A percentile compares a stretch with the other conserved stretches of the same genome.
These are phyloP conservation scores for Podaxis sp. DNA, from an alignment of 768 basidiomycete species.

Conservation along the genomic window DNA sequence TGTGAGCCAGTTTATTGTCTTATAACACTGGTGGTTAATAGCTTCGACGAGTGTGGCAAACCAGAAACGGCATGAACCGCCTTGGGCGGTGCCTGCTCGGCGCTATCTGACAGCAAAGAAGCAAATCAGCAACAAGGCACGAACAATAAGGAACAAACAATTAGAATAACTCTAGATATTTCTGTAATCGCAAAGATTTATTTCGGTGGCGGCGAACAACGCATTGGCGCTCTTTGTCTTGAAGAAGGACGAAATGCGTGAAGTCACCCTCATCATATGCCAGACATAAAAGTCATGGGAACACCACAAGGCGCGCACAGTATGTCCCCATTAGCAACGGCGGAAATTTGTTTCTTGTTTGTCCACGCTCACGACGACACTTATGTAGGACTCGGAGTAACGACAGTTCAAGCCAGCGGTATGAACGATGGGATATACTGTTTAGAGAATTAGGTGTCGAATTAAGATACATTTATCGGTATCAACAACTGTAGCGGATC, in stretches of 20 bases:
- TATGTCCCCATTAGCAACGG: constrained; percentile 79
- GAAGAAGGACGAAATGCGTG: constrained; percentile 79
- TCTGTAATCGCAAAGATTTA: constrained; percentile 62
- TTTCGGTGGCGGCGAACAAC: constrained; percentile 61
- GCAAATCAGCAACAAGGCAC: not conserved
- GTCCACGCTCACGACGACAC: not conserved
- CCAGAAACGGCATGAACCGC: constrained; percentile 67
- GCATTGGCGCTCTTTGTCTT: constrained; percentile 54
- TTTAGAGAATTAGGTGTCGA: constrained; percentile 9
- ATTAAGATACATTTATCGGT: not conserved
- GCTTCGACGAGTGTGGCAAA: constrained; percentile 60
- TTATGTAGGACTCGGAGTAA: too few species aligned
- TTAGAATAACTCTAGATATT: constrained; percentile 74
- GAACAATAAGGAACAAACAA: constrained; percentile 37
- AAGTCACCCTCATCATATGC: constrained; percentile 62
- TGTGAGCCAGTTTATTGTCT: constrained; percentile 85
- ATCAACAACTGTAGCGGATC: not conserved
- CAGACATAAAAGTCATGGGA: constrained; percentile 48
- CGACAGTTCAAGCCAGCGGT: too few species aligned
- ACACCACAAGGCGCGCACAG: constrained; percentile 66
- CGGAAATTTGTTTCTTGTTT: constrained; percentile 41
- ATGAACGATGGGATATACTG: constrained; percentile 28
- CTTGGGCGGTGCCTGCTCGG: constrained; percentile 67
- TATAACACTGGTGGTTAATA: constrained; percentile 70
- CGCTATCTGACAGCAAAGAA: constrained; percentile 42